Base-by-base conservation (phyloP, 2,329 filamentous ascomycete genomes). In the Penicillium sp. region DNA sequence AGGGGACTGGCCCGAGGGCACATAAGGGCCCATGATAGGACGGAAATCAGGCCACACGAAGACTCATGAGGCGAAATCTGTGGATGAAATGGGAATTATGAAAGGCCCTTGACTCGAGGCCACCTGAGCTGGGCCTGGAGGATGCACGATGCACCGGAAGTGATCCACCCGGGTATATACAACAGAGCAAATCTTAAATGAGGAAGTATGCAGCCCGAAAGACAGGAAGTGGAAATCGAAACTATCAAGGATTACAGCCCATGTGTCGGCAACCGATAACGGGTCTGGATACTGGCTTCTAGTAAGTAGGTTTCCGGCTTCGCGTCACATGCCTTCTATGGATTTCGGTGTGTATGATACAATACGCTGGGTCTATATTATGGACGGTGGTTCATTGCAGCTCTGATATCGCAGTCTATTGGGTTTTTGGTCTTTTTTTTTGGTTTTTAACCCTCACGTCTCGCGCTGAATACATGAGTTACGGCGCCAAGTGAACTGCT, bases 1-100 rank as follows among this genome's bases (percentile, higher is more conserved):
- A 38, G 65, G 65, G 29, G 65, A 65, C 47, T 69, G 62, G 35
- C 67, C 65, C 23, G 66, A 55, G n/a, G 63, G 65, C 33, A 69
- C 58, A 52, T 61, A 56, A 33, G 58, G 59, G 55, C 61, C 59
- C 63, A 66, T 66, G 50, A 38, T 56, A 56, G 42, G 29, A 35
- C 42, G 24, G 32, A 13, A 28, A 18, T 18, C 9, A 23, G 12
- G 41, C 20, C 40, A 6, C 23, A 24, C 27, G 42, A 7, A 20
- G n/a, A 24, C 9, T 32, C 28, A 43, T 33, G 18, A 9, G 28
- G 10, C 13, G 7, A n/a, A 33, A 24, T 23, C 28, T 15, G 31
- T 37, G 35, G 46, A 35, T 15, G 41, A 9, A 33, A 43, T 27
- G 8, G 35, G 18, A 9, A 35, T 25, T 44, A 48, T 40, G 46